Evolutionary conservation across 768 basidiomycete species (phyloP), one percentile per base, ranked within the genome.

Genomic region (Naganishia vaughanmartiniae): DNA sequence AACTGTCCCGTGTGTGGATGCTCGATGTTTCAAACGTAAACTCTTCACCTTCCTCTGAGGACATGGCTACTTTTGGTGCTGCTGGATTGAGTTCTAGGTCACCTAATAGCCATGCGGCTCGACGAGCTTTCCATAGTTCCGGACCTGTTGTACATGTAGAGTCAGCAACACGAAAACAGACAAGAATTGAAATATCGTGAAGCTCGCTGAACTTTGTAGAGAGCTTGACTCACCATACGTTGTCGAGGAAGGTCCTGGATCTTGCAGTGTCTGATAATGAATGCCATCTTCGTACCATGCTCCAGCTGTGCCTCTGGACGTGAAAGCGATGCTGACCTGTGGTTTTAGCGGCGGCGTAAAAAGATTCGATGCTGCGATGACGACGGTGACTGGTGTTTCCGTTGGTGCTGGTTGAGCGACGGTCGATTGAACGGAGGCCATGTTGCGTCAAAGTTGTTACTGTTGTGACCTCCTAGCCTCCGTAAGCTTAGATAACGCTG

Each of bases 121-220:
- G 60, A 30, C 60, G 60, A 36, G 60, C 21, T n/a, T 63, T 42
- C 60, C 60, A 63, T 15, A 63, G 60, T 39, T 63, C 60, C n/a
- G 60, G 60, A 30, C 60, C 60, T 63, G 60, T 42, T 28, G 34
- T 33, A 12, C n/a, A 4, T 11, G 21, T 17, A 42, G 21, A n/a
- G 15, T 34, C n/a, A 36, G 17, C 12, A n/a, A 36, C 21, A 10
- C 15, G 19, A 11, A 36, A 58, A n/a, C n/a, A n/a, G n/a, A n/a
- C 39, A 19, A 39, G 36, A 9, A 11, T 42, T 15, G 14, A 12
- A 36, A 42, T n/a, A n/a, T 15, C 10, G 15, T 42, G 2, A 42
- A 42, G 17, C 10, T 15, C 42, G 42, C 42, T 42, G 42, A 42
- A 11, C 30, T 15, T 19, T 26, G 26, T 2, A 14, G 4, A 58